These are phyloP conservation scores for Mallotus nudiflorus DNA, from an alignment of 345 rosid genomes.

Conservation along the genomic window DNA sequence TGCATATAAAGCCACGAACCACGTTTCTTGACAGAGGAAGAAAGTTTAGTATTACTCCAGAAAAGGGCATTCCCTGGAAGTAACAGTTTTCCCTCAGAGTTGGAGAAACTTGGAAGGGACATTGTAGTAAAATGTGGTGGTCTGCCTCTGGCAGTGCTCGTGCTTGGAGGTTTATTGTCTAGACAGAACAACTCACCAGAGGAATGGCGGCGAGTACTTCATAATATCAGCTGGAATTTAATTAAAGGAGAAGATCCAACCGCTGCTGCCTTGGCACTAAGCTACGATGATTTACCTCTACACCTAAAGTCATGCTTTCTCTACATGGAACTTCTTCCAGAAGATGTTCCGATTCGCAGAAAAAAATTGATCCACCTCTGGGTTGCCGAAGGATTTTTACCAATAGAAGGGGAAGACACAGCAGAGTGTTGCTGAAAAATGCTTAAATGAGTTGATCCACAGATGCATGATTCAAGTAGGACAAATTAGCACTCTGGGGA, in stretches of 20 bases:
- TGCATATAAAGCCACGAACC: neutral
- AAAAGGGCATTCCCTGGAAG: neutral
- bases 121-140: constrained; percentile 19
- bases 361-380: constrained; percentile 18
- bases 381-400: constrained; percentile 27
- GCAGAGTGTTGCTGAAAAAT: constrained; percentile 19
- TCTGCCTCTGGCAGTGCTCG: constrained; percentile 20
- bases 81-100: constrained; percentile 15
- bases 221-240: constrained; percentile 6
- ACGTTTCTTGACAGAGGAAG: neutral
- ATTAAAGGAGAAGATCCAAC: neutral
- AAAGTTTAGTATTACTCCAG: neutral
- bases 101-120: constrained; percentile 15
- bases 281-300: constrained; percentile 23
- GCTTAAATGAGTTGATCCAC: constrained; percentile 21
- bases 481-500: constrained; percentile 12
- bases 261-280: constrained; percentile 17
- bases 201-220: constrained; percentile 12
- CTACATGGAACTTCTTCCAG: constrained; percentile 20
- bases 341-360: constrained; percentile 20
- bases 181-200: constrained; percentile 15
- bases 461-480: constrained; percentile 28
- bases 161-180: constrained; percentile 23
- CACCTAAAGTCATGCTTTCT: constrained; percentile 27
- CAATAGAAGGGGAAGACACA: constrained; percentile 18